Evolutionary conservation across 352 stramenopile species (phyloP).

Genomic region (Aphanomyces astaci): DNA sequence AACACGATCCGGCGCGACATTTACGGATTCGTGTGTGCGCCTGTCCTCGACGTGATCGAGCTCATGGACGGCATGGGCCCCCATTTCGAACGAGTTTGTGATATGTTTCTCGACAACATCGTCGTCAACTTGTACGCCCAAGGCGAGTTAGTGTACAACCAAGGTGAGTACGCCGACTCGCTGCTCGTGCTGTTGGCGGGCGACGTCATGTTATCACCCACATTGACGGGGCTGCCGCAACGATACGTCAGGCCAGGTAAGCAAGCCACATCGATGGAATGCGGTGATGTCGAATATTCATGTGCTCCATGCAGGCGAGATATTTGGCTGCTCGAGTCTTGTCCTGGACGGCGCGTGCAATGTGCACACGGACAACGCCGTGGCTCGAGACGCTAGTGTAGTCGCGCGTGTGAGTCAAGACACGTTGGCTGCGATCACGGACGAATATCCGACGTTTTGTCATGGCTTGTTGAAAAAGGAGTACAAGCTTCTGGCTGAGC

Average conservation of each 20-base stretch:
- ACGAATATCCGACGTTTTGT: not conserved
- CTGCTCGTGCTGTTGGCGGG: constrained; percentile 54
- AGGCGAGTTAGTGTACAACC: constrained; percentile 49
- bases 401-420: not conserved
- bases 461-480: not conserved
- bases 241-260: constrained; percentile 40
- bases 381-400: constrained; percentile 6
- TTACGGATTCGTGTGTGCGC: constrained; percentile 48
- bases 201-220: constrained; percentile 37
- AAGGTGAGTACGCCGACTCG: constrained; percentile 51
- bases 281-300: no score
- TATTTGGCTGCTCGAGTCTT: constrained; percentile 36
- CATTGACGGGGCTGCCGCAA: constrained; percentile 33
- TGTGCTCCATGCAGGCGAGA: constrained; percentile 32
- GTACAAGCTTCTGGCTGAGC: not conserved
- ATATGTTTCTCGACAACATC: constrained; percentile 57
- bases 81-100: constrained; percentile 57
- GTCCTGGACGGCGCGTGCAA: constrained; percentile 28
- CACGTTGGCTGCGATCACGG: not conserved
- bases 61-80: constrained; percentile 24
- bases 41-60: constrained; percentile 25
- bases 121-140: constrained; percentile 65
- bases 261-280: not conserved
- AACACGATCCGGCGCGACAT: constrained; percentile 43
- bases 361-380: constrained; percentile 40